Conservation (phyloP, 73 alveolate species). For the Paramecium sexaurelia region DNA sequence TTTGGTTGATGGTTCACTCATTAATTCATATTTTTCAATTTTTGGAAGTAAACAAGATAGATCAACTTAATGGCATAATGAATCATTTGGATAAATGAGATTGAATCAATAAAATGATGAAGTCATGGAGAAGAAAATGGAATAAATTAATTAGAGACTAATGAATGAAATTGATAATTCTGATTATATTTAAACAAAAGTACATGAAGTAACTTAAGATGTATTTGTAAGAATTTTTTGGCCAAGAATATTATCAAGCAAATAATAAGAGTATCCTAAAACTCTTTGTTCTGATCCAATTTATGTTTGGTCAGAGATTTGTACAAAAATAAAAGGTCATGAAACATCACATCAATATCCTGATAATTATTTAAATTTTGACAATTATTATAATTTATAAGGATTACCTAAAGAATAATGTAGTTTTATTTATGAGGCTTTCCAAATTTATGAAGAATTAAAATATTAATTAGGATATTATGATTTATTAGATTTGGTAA, state of each 20-base stretch:
- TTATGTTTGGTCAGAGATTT: constrained; percentile 88
- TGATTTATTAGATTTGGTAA: constrained; percentile 90
- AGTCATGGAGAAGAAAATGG: constrained; percentile 61
- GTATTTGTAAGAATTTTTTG: constrained; percentile 51
- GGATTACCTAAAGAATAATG: neutral
- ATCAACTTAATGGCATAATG: constrained; percentile 84
- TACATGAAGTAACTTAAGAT: constrained; percentile 30
- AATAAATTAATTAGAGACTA: constrained; percentile 64
- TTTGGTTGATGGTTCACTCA: constrained; percentile 84
- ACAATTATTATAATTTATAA: neutral
- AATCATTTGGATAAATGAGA: constrained; percentile 79
- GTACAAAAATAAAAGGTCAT: constrained; percentile 86
- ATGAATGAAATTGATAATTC: neutral
- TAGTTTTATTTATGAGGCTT: constrained; percentile 50
- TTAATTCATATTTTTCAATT: constrained; percentile 82
- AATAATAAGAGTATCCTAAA: neutral
- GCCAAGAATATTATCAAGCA: neutral
- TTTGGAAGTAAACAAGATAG: constrained; percentile 71
- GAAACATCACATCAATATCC: constrained; percentile 57
- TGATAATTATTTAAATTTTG: constrained; percentile 55
- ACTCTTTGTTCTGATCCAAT: constrained; percentile 42
- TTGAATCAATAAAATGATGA: constrained; percentile 74
- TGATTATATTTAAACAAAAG: neutral
- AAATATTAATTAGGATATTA: constrained; percentile 72
- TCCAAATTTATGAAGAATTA: constrained; percentile 80